A percentile compares a stretch with the other conserved stretches of the same genome.
Evolutionary conservation across 75 land plant species (phyloP).

Genomic region (Cunninghamia lanceolata): DNA sequence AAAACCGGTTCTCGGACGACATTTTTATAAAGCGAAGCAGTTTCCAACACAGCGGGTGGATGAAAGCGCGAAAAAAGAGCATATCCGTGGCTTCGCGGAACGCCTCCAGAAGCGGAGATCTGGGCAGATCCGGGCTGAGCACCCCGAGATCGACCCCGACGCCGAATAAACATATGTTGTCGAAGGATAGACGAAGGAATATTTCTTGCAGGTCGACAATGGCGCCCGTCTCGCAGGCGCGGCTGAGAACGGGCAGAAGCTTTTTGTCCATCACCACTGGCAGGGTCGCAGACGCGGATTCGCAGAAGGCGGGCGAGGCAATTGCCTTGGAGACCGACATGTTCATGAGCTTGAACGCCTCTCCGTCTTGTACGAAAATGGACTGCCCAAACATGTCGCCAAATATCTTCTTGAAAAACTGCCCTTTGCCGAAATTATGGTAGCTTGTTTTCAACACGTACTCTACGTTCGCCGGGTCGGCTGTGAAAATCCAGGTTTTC

Average conservation of each 20-base stretch:
- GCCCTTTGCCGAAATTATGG: slow-evolving; percentile 66
- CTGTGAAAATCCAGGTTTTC: slow-evolving; percentile 55
- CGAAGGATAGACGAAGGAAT: slow-evolving; percentile 11
- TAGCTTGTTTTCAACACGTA: slow-evolving; percentile 69
- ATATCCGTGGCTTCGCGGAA: too few relatives aligned
- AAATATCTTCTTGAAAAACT: slow-evolving; percentile 33
- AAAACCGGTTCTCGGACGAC: too few relatives aligned
- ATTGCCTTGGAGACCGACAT: background rate
- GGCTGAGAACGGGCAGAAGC: background rate
- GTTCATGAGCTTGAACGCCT: background rate
- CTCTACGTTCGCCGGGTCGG: slow-evolving; percentile 76
- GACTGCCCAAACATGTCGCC: slow-evolving; percentile 77
- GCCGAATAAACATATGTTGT: too few relatives aligned
- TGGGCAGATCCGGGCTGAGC: slow-evolving; percentile 12
- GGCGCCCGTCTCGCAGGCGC: background rate
- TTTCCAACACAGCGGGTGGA: too few relatives aligned
- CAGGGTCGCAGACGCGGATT: background rate
- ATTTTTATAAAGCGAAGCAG: too few relatives aligned
- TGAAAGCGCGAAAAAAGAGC: too few relatives aligned
- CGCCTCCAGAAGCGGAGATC: too few relatives aligned
- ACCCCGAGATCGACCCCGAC: too few relatives aligned
- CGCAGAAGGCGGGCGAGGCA: background rate
- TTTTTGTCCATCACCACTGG: background rate
- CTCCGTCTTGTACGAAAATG: slow-evolving; percentile 59
- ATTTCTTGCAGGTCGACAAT: slow-evolving; percentile 33